Base-by-base conservation (phyloP, 257 asterid species). In the Plectranthus barbatus region DNA sequence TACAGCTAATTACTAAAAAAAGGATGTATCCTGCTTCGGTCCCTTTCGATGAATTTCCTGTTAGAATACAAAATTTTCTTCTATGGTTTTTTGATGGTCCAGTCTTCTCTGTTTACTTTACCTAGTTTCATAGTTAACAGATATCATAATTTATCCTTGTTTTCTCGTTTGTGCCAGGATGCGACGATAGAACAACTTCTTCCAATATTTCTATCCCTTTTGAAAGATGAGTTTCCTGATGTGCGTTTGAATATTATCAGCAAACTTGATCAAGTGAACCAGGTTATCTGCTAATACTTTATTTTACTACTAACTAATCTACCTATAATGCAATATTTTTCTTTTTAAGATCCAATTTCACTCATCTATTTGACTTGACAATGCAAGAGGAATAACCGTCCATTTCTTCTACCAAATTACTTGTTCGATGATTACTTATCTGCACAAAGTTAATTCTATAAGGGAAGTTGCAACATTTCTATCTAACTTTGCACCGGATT, bases 181-280 rank as follows among this genome's bases (percentile, higher is more conserved):
- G 59, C 23, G 13, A 53, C 59, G 8, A 54, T 54, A 0, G 91
- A 88, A 70, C 96, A 88, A 65, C 95, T 87, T 74, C 85, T 87
- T 54, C 95, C 91, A 6, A 87, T 87, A 67, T 85, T 88, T 67
- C 86, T 88, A 37, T 88, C 94, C 59, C 91, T 88, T 72, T 72
- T 83, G 79, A 88, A 88, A 74, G 96, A 88, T 66, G 96, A 88
- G 72, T 88, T 85, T 74, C 96, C 91, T 2, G 94, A 88, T 69
- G 96, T 87, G 31, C 87, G 96, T 39, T 72, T 88, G 71, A 87
- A 83, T 69, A 85, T 85, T 69, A 87, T 87, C 75, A 87, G 96
- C 85, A 87, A 87, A 79, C 85, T 88, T 56, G 91, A 88, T 75
- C 96, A 88, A 88, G 96, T 88, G 50, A 85, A 88, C 62, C 96